phyloP scores from a whole-genome alignment of 164 flowering plant genomes.

The Echeveria elegans region DNA sequence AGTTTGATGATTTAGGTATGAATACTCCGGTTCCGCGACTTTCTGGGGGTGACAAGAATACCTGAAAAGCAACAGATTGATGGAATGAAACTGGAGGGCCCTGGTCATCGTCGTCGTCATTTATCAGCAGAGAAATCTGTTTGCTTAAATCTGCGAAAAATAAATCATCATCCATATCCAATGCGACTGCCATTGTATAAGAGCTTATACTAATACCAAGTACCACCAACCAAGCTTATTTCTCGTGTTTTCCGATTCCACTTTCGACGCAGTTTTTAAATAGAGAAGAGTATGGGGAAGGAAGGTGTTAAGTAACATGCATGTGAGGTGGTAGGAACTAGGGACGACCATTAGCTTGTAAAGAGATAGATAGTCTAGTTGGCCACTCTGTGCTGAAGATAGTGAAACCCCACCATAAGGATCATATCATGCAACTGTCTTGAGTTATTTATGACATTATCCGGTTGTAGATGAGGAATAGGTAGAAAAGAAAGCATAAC shows the following conservation, averaged over 20 bases:
- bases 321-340: conserved; percentile 1
- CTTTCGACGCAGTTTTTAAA: neutral
- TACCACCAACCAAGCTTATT: neutral
- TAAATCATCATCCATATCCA: conserved; percentile 4
- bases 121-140: neutral
- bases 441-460: too few species aligned
- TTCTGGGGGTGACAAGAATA: neutral
- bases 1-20: conserved; percentile 7
- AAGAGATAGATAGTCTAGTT: neutral
- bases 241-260: neutral
- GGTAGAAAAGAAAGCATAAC: neutral
- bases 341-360: neutral
- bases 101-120: neutral
- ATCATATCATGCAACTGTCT: conserved; percentile 4
- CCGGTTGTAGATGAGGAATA: neutral
- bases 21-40: conserved; percentile 2
- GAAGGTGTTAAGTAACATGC: conserved; percentile 1
- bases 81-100: neutral
- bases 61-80: neutral
- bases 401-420: neutral
- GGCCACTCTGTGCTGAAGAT: neutral
- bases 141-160: conserved; percentile 6
- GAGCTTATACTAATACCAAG: neutral
- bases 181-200: neutral
- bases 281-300: neutral